Base-by-base conservation (phyloP, 192 early-diverging fungal species). In the Lunasporangiospora selenospora region DNA sequence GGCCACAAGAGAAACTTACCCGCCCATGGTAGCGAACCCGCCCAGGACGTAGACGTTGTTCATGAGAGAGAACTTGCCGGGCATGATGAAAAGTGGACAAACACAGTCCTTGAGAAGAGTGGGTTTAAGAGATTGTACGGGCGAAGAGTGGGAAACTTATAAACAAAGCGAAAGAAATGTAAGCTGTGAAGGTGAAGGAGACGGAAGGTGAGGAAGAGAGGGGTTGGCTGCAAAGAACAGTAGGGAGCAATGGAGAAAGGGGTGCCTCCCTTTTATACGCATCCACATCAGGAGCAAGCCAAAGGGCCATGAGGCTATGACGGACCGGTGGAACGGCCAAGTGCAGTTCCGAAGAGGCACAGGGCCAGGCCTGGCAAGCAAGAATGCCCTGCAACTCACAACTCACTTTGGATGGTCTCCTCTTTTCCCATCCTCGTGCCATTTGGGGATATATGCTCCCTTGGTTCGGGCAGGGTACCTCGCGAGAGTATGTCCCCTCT, bases 1-100 rank as follows among this genome's bases (percentile, higher is more conserved):
- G 39, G 27, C n/a, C 29, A 42, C 41, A 2, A 43, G 15, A 46
- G 34, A 32, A 46, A 32, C 67, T 71, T 71, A 71, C 67, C 67
- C 67, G 58, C 75, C 82, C 76, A 83, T 75, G 53, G 82, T 73
- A 19, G 82, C 82, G 58, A 81, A 83, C 1, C 61, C 62, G 55
- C 81, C 81, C 58, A 71, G 30, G 53, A 71, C 48, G 53, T 71
- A 71, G 59, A 71, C 67, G 34, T 71, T 71, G 59, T 60, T 71
- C 53, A 62, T 23, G 33, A 71, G 52, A 36, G 58, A 50, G 53
- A 62, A 70, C 45, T 61, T 54, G 32, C 31, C 37, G 34, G 33
- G 29, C n/a, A 24, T 62, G 51, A 34, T n/a, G n/a, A n/a, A n/a
- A n/a, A 31, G 13, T 54, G 37, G 26, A 24, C 6, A 29, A 41